Conservation (phyloP, 2,329 filamentous ascomycete species). For the Paracorniculantispora psalliotae region DNA sequence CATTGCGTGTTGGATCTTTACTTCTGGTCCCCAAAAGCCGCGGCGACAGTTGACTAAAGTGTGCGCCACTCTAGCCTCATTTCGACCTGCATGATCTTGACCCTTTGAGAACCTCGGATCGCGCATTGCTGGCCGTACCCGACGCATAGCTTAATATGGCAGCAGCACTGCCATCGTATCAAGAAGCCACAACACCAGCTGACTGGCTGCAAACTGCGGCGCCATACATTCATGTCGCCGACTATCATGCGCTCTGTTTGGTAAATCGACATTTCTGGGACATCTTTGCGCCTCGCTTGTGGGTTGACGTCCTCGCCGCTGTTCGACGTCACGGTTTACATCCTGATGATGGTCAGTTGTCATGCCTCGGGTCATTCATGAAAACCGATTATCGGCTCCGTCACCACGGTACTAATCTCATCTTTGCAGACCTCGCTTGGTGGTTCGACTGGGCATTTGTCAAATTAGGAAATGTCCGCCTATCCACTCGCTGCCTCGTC, state of each 20-base stretch:
- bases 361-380: not conserved
- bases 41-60: not conserved
- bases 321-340: slow-evolving; percentile 36
- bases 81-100: not conserved
- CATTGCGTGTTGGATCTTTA: no score
- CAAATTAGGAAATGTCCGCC: slow-evolving; percentile 30
- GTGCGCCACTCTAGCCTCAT: not conserved
- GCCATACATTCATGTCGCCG: slow-evolving; percentile 36
- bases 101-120: not conserved
- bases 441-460: slow-evolving; percentile 41
- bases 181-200: slow-evolving; percentile 39
- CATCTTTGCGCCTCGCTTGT: slow-evolving; percentile 48
- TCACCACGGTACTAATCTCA: not conserved
- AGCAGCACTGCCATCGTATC: slow-evolving; percentile 46
- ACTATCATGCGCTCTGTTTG: slow-evolving; percentile 43
- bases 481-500: slow-evolving; percentile 38
- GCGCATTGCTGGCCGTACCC: not conserved
- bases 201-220: slow-evolving; percentile 48
- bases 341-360: slow-evolving; percentile 39
- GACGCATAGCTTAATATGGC: slow-evolving; percentile 20
- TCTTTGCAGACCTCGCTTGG: slow-evolving; percentile 42
- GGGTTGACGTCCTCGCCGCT: slow-evolving; percentile 44
- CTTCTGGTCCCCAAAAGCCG: no score
- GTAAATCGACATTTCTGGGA: slow-evolving; percentile 43
- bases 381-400: not conserved